Percentiles rank a stretch among this genome's conserved stretches.
These are phyloP conservation scores for Neonectria ditissima DNA, from an alignment of 2,329 filamentous ascomycete species.

Conservation along the genomic window DNA sequence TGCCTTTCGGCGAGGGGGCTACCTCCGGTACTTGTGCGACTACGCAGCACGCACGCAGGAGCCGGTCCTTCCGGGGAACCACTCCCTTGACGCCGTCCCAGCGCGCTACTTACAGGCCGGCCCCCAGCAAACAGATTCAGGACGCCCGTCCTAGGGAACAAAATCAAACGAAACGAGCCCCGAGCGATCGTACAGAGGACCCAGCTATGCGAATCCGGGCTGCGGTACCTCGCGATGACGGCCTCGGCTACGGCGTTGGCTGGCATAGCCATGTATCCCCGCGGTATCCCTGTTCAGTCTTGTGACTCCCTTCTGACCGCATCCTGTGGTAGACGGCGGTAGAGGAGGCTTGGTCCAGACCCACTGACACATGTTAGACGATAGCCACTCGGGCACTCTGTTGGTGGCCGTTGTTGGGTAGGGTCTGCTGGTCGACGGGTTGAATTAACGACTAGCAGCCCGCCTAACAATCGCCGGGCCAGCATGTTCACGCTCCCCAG, in stretches of 20 bases:
- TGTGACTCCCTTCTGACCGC: constrained; percentile 40
- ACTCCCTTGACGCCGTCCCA: constrained; percentile 17
- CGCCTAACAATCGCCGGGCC: background rate
- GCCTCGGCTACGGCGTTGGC: background rate
- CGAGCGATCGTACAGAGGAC: background rate
- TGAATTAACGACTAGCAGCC: constrained; percentile 6
- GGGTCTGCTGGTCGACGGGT: constrained; percentile 5
- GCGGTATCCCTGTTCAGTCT: constrained; percentile 33
- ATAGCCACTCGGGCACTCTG: constrained; percentile 1
- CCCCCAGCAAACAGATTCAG: background rate
- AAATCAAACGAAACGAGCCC: background rate
- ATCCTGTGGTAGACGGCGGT: constrained; percentile 29
- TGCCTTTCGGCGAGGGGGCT: background rate
- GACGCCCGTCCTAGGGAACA: constrained; percentile 4
- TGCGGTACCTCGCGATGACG: constrained; percentile 15
- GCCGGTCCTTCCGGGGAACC: constrained; percentile 25
- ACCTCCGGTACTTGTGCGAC: background rate
- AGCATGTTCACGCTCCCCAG: constrained; percentile 21
- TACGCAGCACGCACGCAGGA: no score
- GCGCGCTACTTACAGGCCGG: constrained; percentile 2
- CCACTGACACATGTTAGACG: constrained; percentile 29
- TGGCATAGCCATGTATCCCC: constrained; percentile 10
- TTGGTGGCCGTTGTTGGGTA: background rate
- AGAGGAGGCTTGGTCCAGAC: constrained; percentile 34
- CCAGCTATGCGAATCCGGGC: background rate